Percentiles rank a stretch among this genome's conserved stretches.
These are phyloP conservation scores for Chalciporus piperatus DNA, from an alignment of 768 basidiomycete species.

Conservation along the genomic window DNA sequence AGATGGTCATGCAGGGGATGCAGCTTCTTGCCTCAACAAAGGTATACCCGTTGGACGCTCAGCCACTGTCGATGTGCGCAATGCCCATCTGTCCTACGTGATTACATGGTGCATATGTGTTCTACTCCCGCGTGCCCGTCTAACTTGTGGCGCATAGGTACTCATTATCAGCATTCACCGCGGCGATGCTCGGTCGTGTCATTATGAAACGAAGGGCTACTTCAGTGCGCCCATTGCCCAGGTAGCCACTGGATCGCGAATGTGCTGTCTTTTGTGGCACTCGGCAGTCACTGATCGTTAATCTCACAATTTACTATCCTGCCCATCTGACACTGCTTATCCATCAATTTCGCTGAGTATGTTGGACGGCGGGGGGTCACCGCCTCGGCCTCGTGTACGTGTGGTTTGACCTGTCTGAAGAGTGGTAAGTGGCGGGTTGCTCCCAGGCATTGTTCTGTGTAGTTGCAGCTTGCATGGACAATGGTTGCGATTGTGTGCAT, in stretches of 20 bases:
- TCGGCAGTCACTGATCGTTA: not conserved
- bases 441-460: constrained; percentile 7
- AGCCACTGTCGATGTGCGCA: constrained; percentile 83
- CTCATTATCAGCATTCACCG: constrained; percentile 80
- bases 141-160: constrained; percentile 56
- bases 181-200: constrained; percentile 75
- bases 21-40: constrained; percentile 49
- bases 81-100: constrained; percentile 93
- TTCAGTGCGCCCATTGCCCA: constrained; percentile 55
- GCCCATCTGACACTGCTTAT: not conserved
- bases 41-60: constrained; percentile 86
- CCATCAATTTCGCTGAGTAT: not conserved
- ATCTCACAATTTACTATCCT: constrained; percentile 1
- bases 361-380: too few species aligned
- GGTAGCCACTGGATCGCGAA: constrained; percentile 28
- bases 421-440: constrained; percentile 9
- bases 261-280: not conserved
- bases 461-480: constrained; percentile 5
- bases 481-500: constrained; percentile 1
- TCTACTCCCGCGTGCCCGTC: constrained; percentile 1
- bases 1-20: constrained; percentile 88
- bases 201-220: constrained; percentile 52
- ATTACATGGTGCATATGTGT: constrained; percentile 73
- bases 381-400: constrained; percentile 1
- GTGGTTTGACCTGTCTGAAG: not conserved